Base-by-base conservation (phyloP, 352 stramenopile species). In the Paralagenidium karlingii region DNA sequence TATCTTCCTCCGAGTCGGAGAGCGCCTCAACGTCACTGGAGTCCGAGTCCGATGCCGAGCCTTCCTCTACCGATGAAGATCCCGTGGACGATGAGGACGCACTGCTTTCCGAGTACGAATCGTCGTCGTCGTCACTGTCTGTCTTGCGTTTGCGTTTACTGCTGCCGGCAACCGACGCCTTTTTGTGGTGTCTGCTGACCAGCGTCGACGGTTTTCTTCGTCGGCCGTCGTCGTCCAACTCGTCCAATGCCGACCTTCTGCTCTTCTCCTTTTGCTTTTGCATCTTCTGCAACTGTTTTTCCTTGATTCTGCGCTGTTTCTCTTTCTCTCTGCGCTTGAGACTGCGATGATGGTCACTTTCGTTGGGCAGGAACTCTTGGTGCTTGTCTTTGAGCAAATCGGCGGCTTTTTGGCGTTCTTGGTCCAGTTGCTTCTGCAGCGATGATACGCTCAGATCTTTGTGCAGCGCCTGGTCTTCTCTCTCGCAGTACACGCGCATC, bases 401-500 rank as follows among this genome's bases (percentile, higher is more conserved):
- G 16, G 51, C 60, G 1, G 33, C 49, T 40, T 81, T 47, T 37
- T 77, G 76, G 5, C 60, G 65, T 50, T 84, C 69, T 5, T 58
- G 44, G 29, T 58, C 51, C 29, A 59, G 40, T 8, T 40, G 73
- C 38, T 78, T 56, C 19, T 59, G 60, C 5, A 84, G 45, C 25
- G 56, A 50, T 31, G 81, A 68, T 42, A 88, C 58, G 32, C 53
- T 73, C 16, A 88, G 62, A 29, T 81, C 70, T 10, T 42, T 48
- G 25, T 45, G 51, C 26, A 78, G 34, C 19, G 68, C 46, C 42
- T 81, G 61, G 49, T 85, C 64, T 38, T 70, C 61, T 12, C 49
- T 43, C 4, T 62, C 43, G 32, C 63, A 57, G 50, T 78, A 88
- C 38, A 58, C 51, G 26, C 57, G 63, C 74, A 88, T 85, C 74